Percentiles rank a stretch among this genome's conserved stretches.
phyloP scores from a whole-genome alignment of 345 rosid genomes.

The Dimocarpus longan region DNA sequence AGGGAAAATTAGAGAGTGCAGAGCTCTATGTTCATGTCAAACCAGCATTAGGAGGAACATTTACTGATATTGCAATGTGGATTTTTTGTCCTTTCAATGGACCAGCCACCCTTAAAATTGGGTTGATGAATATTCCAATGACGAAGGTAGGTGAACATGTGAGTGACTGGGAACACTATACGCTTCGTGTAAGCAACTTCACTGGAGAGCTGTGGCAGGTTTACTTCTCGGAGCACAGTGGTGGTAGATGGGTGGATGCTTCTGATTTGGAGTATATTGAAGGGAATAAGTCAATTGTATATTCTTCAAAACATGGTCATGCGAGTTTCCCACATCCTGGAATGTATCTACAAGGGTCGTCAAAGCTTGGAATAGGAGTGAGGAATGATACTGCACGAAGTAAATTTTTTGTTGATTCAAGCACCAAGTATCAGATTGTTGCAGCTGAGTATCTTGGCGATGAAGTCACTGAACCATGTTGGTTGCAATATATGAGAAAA shows the following conservation, averaged over 20 bases:
- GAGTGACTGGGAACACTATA: slow-evolving; percentile 91
- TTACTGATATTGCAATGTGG: slow-evolving; percentile 93
- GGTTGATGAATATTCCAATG: slow-evolving; percentile 65
- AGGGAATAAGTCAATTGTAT: slow-evolving; percentile 66
- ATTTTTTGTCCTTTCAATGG: slow-evolving; percentile 92
- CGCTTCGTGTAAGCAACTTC: slow-evolving; percentile 84
- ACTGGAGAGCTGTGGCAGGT: slow-evolving; percentile 79
- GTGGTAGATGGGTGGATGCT: slow-evolving; percentile 81
- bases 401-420: slow-evolving; percentile 61
- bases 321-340: slow-evolving; percentile 90
- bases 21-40: slow-evolving; percentile 89
- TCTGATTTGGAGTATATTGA: slow-evolving; percentile 62
- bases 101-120: slow-evolving; percentile 79
- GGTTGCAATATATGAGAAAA: slow-evolving; percentile 94
- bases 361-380: slow-evolving; percentile 75
- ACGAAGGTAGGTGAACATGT: slow-evolving; percentile 78
- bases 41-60: slow-evolving; percentile 88
- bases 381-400: slow-evolving; percentile 72
- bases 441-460: slow-evolving; percentile 81
- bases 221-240: slow-evolving; percentile 88
- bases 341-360: slow-evolving; percentile 74
- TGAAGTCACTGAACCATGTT: slow-evolving; percentile 67
- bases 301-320: slow-evolving; percentile 83
- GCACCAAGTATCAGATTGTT: slow-evolving; percentile 61
- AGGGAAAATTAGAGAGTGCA: slow-evolving; percentile 69